Base-by-base conservation (phyloP, 805 yeast genomes). In the Kockiozyma suomiensis region DNA sequence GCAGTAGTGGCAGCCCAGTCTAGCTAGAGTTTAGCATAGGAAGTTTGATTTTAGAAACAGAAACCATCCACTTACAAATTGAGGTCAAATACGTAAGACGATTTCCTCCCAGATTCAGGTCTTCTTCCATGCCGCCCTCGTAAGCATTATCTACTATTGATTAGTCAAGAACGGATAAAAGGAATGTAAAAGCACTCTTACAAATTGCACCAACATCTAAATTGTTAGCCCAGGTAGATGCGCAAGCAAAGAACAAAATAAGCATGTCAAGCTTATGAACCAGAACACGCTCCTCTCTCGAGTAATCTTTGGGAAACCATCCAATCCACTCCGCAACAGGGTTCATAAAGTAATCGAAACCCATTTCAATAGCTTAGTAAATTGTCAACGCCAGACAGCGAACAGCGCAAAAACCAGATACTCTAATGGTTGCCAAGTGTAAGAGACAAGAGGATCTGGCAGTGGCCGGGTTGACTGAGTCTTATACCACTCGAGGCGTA, bases 101-200 rank as follows among this genome's bases (percentile, higher is more conserved):
- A 23, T 70, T 67, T 2, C 72, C 74, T 12, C 46, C 37, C 47
- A 69, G 58, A 1, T 58, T 38, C 6, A 71, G 64, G 33, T 70
- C 76, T 46, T 75, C 75, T 52, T 71, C 62, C 69, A 79, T 68
- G 0, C 81, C 79, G 43, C 76, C 72, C 46, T 76, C 78, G 62
- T 76, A 79, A 10, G 81, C 82, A 54, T 78, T 78, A 52, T 74
- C 60, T 56, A 23, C 6, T 7, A 32, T 13, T 7, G 26, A 35
- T 28, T 21, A n/a, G 7, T 32, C 7, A 10, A 33, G 7, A 28
- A 28, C 8, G 19, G 1, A 37, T 10, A 32, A 35, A 15, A 12
- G 6, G 21, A 10, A 23, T 38, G 38, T 25, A 13, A 7, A 15
- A 23, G 33, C n/a, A 35, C 28, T n/a, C 61, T 4, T 30, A 56